Evolutionary conservation across 2,329 filamentous ascomycete species (phyloP).

Genomic region (Cladosporium colombiae): DNA sequence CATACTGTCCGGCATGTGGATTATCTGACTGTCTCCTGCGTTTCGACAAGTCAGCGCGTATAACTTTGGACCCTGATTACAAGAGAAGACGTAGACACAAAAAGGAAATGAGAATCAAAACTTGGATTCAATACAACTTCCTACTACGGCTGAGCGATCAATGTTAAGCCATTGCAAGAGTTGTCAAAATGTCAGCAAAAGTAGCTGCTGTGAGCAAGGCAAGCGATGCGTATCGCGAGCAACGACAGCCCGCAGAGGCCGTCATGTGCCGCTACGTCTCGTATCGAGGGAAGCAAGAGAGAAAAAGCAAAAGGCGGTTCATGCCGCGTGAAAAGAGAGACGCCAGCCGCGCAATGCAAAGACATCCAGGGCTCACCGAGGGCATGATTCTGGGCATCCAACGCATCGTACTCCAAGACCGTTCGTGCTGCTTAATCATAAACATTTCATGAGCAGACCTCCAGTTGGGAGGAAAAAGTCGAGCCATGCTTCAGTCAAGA

Average conservation of each 20-base stretch:
- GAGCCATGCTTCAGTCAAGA: neutral
- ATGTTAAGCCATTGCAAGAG: neutral
- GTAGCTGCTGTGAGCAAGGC: neutral
- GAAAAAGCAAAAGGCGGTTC: neutral
- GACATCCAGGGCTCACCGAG: neutral
- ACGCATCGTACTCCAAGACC: neutral
- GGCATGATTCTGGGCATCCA: neutral
- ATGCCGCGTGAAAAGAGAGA: neutral
- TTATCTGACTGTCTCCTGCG: neutral
- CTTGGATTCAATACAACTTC: neutral
- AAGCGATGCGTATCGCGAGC: neutral
- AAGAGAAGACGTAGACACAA: neutral
- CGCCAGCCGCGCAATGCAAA: neutral
- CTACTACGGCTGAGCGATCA: neutral
- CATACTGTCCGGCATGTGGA: neutral
- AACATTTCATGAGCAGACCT: neutral
- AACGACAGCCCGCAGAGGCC: neutral
- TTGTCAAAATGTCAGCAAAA: neutral
- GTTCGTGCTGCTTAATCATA: neutral
- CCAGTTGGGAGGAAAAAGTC: neutral
- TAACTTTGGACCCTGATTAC: neutral
- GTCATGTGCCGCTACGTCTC: neutral
- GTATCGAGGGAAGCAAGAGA: neutral
- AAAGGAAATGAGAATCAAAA: neutral
- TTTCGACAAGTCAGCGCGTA: neutral